A percentile compares a stretch with the other conserved stretches of the same genome.
These are phyloP conservation scores for Syzygium aqueum DNA, from an alignment of 345 rosid genomes.

Conservation along the genomic window DNA sequence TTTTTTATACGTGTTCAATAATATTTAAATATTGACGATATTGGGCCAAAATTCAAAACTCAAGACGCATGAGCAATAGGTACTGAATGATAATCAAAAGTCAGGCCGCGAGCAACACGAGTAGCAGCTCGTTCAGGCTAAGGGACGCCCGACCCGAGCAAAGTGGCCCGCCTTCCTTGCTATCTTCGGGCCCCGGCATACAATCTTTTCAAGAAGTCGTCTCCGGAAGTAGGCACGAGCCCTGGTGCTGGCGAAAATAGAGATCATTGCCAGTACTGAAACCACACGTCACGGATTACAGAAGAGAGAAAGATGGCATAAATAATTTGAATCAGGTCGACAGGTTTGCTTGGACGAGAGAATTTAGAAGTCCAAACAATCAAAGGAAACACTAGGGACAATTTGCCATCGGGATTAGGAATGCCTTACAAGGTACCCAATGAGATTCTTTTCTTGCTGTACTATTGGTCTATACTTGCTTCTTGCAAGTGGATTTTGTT, in stretches of 20 bases:
- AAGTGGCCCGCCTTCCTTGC: constrained; percentile 3
- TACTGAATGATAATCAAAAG: background rate
- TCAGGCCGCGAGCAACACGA: constrained; percentile 22
- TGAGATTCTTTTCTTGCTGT: background rate
- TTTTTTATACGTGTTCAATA: no score
- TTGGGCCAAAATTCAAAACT: no score
- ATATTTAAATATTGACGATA: no score
- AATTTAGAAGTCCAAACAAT: constrained; percentile 16
- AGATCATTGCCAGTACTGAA: constrained; percentile 21
- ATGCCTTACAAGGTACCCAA: background rate
- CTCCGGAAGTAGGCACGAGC: constrained; percentile 3
- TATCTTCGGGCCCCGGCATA: constrained; percentile 10
- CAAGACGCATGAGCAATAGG: background rate
- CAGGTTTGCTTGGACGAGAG: constrained; percentile 46
- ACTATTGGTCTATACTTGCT: background rate
- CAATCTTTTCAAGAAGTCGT: constrained; percentile 6
- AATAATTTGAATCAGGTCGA: constrained; percentile 23
- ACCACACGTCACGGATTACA: constrained; percentile 4
- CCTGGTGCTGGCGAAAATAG: constrained; percentile 4
- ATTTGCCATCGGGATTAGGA: constrained; percentile 16
- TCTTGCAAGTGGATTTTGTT: background rate
- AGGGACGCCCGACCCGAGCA: constrained; percentile 1
- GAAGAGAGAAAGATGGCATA: constrained; percentile 1
- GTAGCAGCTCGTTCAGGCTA: constrained; percentile 25
- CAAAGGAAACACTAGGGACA: constrained; percentile 20